A percentile compares a stretch with the other conserved stretches of the same genome.
phyloP scores from a whole-genome alignment of 495 filamentous ascomycete species.

The Aspergillus kassunensis region DNA sequence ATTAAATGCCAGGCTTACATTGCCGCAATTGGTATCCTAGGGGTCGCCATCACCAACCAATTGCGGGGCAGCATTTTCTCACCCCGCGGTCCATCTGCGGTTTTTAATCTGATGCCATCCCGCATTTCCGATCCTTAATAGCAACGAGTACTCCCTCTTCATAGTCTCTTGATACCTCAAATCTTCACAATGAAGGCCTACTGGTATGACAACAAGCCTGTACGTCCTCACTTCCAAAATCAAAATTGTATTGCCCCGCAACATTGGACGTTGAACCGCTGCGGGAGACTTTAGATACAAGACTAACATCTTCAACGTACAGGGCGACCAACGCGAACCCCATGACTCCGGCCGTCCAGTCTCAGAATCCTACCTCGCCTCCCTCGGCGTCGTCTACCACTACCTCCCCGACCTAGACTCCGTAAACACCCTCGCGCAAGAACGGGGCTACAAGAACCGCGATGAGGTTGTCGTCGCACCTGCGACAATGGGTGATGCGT shows the following conservation, averaged over 20 bases:
- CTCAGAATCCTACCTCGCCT: constrained; percentile 54
- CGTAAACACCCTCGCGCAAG: constrained; percentile 67
- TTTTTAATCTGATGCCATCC: constrained; percentile 7
- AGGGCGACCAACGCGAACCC: constrained; percentile 90
- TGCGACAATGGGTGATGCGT: constrained; percentile 71
- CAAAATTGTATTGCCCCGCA: too few relatives aligned
- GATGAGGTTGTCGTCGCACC: constrained; percentile 91
- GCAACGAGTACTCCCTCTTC: too few relatives aligned
- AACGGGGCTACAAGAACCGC: constrained; percentile 88
- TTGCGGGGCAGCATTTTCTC: constrained; percentile 43
- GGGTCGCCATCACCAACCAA: constrained; percentile 35
- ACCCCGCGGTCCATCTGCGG: constrained; percentile 41
- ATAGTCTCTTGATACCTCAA: background rate
- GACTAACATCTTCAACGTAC: too few relatives aligned
- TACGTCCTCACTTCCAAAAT: constrained; percentile 40
- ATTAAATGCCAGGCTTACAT: too few relatives aligned
- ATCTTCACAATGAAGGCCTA: constrained; percentile 68
- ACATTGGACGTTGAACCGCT: too few relatives aligned
- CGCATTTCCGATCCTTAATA: too few relatives aligned
- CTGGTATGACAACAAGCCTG: constrained; percentile 73
- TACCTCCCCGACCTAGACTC: constrained; percentile 56
- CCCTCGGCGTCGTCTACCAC: constrained; percentile 76
- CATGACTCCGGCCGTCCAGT: constrained; percentile 78
- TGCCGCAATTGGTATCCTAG: too few relatives aligned
- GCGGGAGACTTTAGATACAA: too few relatives aligned